Base-by-base conservation (phyloP, 768 basidiomycete species). In the Russula ochroleuca region DNA sequence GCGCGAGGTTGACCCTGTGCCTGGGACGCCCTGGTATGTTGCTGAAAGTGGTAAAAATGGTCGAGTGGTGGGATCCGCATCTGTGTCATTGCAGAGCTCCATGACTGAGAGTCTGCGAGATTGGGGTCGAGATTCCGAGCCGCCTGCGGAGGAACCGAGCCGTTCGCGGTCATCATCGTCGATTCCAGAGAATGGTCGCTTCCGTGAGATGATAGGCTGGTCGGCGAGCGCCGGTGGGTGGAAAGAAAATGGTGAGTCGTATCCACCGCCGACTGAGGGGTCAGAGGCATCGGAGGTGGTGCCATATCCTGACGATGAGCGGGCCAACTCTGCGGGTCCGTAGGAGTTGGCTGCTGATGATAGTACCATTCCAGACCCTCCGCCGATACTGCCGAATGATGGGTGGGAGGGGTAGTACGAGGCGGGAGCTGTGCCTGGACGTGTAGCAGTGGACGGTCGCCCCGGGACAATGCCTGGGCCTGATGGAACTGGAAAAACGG, bases 11-110 rank as follows among this genome's bases (percentile, higher is more conserved):
- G 64, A 55, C 10, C 59, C 56, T 62, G 59, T 40, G 17, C 69
- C 66, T 71, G 73, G 72, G 72, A 68, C 63, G 63, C 73, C 73
- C 75, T 75, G 69, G 70, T 70, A 57, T 65, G 45, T 47, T 47
- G 68, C 71, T 72, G 73, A 68, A 69, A 75, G 66, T 66, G 77
- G 71, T 81, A 81, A 67, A 79, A 82, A 76, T 74, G 79, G 66
- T 76, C 78, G 79, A 75, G 76, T 59, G 74, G 76, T 71, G 68
- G 74, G 71, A 76, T 77, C 74, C 73, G 74, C 74, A 75, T 75
- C 75, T 72, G 78, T 73, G 78, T 88, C 87, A 81, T 91, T 90
- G 83, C 89, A 90, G 81, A 92, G 86, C 69, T 92, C 90, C 88
- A 91, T 83, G 81, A 92, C 86, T 75, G 86, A 81, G 82, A 92